Percentiles rank a stretch among this genome's conserved stretches.
Evolutionary conservation across 805 yeast species (phyloP).

Genomic region (Wickerhamiella kurtzmanii): DNA sequence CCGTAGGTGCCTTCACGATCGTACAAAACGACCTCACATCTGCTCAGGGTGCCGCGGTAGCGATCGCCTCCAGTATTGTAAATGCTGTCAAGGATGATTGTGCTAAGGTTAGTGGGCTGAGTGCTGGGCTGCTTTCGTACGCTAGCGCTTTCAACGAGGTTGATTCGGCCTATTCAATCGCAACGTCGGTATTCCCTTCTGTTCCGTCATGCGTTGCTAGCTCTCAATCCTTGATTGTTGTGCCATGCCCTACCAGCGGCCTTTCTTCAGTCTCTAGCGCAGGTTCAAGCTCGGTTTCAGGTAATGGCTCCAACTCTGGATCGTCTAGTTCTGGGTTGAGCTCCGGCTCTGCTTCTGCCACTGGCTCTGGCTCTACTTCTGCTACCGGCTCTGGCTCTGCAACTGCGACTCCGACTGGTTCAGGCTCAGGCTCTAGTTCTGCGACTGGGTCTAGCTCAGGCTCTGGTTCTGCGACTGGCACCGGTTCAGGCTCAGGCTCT

Average conservation of each 20-base stretch:
- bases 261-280: background rate
- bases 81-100: constrained; percentile 7
- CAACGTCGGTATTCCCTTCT: constrained; percentile 8
- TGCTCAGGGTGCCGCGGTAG: constrained; percentile 13
- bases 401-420: background rate
- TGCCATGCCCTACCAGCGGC: background rate
- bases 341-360: constrained; percentile 1
- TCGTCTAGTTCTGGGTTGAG: background rate
- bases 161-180: constrained; percentile 5
- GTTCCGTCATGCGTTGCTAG: constrained; percentile 8
- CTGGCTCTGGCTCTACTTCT: background rate
- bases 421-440: constrained; percentile 6
- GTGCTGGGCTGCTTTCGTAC: constrained; percentile 3
- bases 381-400: background rate
- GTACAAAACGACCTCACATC: constrained; percentile 12
- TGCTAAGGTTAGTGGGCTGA: constrained; percentile 2
- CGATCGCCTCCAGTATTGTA: constrained; percentile 11
- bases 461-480: constrained; percentile 9
- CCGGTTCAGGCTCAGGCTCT: constrained; percentile 13
- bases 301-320: background rate
- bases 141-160: constrained; percentile 4
- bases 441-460: constrained; percentile 16
- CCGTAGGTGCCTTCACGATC: constrained; percentile 16
- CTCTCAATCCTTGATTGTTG: background rate
- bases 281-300: background rate